Conservation (phyloP, 2,329 filamentous ascomycete genomes). For the Botryotinia convoluta region DNA sequence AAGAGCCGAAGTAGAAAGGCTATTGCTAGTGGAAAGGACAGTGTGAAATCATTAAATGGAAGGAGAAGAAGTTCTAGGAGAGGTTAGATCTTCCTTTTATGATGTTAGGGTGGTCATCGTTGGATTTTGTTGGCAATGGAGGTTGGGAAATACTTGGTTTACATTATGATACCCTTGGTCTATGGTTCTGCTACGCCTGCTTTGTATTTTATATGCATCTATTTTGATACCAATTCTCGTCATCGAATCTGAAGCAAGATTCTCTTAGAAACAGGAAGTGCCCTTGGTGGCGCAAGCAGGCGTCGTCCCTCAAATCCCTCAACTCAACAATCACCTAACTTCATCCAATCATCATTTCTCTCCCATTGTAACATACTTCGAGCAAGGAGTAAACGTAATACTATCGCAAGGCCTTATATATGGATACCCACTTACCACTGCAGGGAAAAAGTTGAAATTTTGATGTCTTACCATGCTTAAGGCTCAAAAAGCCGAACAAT, state of each 20-base stretch:
- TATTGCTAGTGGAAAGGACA: conserved; percentile 37
- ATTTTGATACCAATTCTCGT: background rate
- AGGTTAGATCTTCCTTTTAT: conserved; percentile 7
- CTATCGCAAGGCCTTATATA: background rate
- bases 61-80: conserved; percentile 32
- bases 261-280: background rate
- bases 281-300: background rate
- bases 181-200: background rate
- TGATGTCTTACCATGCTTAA: background rate
- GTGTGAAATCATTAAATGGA: conserved; percentile 32
- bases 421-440: background rate
- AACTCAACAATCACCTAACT: too few species aligned
- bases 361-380: background rate
- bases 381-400: too few species aligned
- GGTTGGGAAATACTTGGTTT: background rate
- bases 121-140: background rate
- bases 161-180: background rate
- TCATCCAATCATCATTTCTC: background rate
- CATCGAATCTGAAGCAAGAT: background rate
- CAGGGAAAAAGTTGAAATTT: background rate
- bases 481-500: background rate
- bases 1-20: conserved; percentile 43
- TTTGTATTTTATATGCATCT: background rate
- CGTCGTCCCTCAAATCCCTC: too few species aligned
- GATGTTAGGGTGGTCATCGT: background rate